A percentile compares a stretch with the other conserved stretches of the same genome.
These are phyloP conservation scores for Botrytis medusae DNA, from an alignment of 2,329 filamentous ascomycete species.

Conservation along the genomic window DNA sequence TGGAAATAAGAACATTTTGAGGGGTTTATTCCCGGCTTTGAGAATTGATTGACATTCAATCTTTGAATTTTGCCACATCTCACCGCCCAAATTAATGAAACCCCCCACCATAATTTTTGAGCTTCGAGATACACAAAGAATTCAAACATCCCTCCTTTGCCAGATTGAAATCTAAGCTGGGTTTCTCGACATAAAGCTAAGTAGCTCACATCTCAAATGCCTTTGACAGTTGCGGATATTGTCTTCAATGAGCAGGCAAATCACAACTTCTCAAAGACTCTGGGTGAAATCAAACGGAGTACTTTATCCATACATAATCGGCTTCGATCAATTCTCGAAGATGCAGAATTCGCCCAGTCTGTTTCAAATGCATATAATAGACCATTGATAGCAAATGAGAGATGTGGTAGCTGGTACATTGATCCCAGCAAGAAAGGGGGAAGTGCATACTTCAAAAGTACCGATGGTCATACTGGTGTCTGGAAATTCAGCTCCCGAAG, in stretches of 20 bases:
- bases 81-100: constrained; percentile 4
- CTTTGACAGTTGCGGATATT: constrained; percentile 47
- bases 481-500: constrained; percentile 88
- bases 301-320: constrained; percentile 80
- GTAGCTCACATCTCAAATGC: constrained; percentile 28
- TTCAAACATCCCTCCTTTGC: background rate
- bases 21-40: background rate
- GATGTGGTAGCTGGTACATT: constrained; percentile 96
- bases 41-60: background rate
- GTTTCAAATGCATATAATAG: constrained; percentile 57
- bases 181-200: background rate
- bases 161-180: background rate
- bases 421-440: constrained; percentile 61
- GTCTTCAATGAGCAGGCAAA: constrained; percentile 50
- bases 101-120: constrained; percentile 2
- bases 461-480: constrained; percentile 86
- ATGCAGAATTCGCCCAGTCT: constrained; percentile 70
- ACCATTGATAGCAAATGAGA: constrained; percentile 86
- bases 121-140: background rate
- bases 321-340: constrained; percentile 72
- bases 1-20: background rate
- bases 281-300: constrained; percentile 71
- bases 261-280: constrained; percentile 66
- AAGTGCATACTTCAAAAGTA: constrained; percentile 96
- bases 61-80: constrained; percentile 1